Evolutionary conservation across 2,329 filamentous ascomycete genomes (phyloP).

Genomic region (Scytalidium lignicola): DNA sequence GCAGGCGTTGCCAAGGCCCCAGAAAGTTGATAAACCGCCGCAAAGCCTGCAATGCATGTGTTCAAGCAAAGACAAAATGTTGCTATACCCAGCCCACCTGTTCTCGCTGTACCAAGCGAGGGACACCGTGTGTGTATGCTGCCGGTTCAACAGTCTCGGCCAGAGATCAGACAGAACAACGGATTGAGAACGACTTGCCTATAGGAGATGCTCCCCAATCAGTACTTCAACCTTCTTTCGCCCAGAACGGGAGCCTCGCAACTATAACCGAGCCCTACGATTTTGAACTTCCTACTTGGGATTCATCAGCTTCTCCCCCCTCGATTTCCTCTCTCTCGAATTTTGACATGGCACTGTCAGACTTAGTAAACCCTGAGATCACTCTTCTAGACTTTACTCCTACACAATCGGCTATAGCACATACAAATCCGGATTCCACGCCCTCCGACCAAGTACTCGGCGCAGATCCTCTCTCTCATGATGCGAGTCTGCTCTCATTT

Average conservation of each 20-base stretch:
- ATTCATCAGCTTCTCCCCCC: neutral
- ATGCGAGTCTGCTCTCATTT: neutral
- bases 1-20: slow-evolving; percentile 13
- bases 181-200: neutral
- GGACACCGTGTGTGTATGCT: slow-evolving; percentile 9
- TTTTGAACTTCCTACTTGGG: slow-evolving; percentile 2
- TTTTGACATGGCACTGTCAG: slow-evolving; percentile 2
- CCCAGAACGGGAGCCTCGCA: neutral
- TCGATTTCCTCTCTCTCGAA: slow-evolving; percentile 1
- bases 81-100: slow-evolving; percentile 13
- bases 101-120: slow-evolving; percentile 12
- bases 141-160: neutral
- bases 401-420: slow-evolving; percentile 2
- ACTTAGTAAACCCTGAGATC: slow-evolving; percentile 1
- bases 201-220: neutral
- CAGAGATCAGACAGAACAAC: neutral
- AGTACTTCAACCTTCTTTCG: neutral
- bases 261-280: slow-evolving; percentile 1
- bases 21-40: slow-evolving; percentile 10
- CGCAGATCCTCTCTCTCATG: too few species aligned
- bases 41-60: slow-evolving; percentile 18
- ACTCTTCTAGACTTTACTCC: slow-evolving; percentile 2
- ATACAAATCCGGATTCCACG: neutral
- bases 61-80: slow-evolving; percentile 19
- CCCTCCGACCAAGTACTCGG: neutral